Conservation (phyloP, 2,329 filamentous ascomycete genomes). For the Coniosporium tulheliwenetii region DNA sequence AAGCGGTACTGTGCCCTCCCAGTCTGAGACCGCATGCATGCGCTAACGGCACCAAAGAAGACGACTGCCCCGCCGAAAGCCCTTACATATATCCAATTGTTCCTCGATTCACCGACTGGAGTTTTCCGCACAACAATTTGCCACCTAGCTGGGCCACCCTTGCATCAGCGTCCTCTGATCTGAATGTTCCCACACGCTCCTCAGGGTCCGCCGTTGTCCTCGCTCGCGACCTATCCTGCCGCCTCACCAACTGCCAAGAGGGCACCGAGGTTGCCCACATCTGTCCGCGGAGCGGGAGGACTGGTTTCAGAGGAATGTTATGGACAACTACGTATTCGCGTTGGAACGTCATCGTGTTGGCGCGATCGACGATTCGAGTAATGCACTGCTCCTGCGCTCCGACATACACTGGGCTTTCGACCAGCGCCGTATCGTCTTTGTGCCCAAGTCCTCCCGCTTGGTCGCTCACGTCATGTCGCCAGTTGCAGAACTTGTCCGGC, state of each 20-base stretch:
- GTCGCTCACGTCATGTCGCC: constrained; percentile 5
- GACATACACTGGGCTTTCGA: constrained; percentile 10
- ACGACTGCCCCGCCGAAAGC: no score
- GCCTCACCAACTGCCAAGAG: constrained; percentile 8
- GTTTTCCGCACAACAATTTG: constrained; percentile 7
- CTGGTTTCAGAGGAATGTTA: constrained; percentile 10
- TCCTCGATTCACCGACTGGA: constrained; percentile 8
- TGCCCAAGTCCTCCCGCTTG: constrained; percentile 5
- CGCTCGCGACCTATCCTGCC: constrained; percentile 7
- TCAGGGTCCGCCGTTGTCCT: no score
- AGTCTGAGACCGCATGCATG: neutral
- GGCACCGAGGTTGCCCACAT: constrained; percentile 9
- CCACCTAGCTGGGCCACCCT: constrained; percentile 3
- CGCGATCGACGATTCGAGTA: constrained; percentile 6
- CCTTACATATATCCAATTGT: constrained; percentile 7
- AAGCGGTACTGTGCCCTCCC: no score
- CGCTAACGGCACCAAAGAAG: no score
- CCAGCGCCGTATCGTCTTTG: constrained; percentile 7
- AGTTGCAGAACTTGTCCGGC: constrained; percentile 3
- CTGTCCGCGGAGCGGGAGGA: constrained; percentile 6
- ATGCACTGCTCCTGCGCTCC: constrained; percentile 8
- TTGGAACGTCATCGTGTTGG: constrained; percentile 3
- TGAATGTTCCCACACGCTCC: constrained; percentile 2
- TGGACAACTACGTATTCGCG: constrained; percentile 6
- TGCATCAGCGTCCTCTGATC: neutral